Evolutionary conservation across 106 monocot species (phyloP), one percentile per base, ranked within the genome.

Genomic region (Acorus gramineus): DNA sequence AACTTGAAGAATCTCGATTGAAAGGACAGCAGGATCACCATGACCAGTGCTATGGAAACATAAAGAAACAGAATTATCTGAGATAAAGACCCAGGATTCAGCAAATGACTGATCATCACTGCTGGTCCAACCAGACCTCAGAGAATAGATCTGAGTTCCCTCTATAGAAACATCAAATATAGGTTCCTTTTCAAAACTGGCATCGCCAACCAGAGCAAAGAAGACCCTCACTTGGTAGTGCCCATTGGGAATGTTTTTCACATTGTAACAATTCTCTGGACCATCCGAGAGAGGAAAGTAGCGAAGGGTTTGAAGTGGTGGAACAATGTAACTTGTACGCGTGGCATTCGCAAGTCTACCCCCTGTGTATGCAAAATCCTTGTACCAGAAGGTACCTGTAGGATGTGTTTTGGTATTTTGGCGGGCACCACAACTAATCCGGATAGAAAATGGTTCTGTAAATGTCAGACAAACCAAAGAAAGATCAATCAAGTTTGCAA

Each of bases 31-130:
- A 50, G 98, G 98, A 69, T 98, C 92, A 55, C 92, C 98, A 71
- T 89, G 92, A 53, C 98, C 98, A 47, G 88, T 98, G 64, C 92
- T 81, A 48, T 98, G 98, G 59, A 98, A 92, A 59, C 98, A 98
- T 70, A 62, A 69, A 7, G 72, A 85, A 4, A 86, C 52, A 8
- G 77, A 78, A 46, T 46, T 61, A 59, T 73, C 87, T n/a, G 67
- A 70, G 12, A 92, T 65, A 77, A 83, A 81, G n/a, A 98, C 59
- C 47, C 79, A 61, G 54, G 81, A 82, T 61, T 98, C 98, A 44
- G 68, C 81, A 84, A 98, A 98, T 46, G 92, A 85, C 60, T 83
- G 83, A 9, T 98, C 98, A 42, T 79, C 85, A 49, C 2, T 62
- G 28, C 53, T 81, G 63, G 85, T 98, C 98, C 98, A 98, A 44